Evolutionary conservation across 805 yeast genomes (phyloP).

Genomic region (Saccharomycopsis guyanensis): DNA sequence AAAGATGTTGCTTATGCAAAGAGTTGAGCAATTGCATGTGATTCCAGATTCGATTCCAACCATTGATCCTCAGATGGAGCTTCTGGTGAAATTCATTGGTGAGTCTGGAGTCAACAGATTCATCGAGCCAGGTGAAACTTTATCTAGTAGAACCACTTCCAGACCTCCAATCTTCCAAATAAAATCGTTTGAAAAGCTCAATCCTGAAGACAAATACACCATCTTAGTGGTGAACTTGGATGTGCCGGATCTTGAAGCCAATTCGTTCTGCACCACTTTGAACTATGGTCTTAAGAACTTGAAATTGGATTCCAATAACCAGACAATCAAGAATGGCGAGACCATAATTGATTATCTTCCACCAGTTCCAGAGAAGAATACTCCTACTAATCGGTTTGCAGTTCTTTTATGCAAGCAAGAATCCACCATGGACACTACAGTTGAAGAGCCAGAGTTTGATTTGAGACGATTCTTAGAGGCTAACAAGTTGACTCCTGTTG

Average conservation of each 20-base stretch:
- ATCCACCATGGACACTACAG: conserved; percentile 23
- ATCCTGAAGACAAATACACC: conserved; percentile 55
- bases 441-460: conserved; percentile 44
- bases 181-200: conserved; percentile 56
- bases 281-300: conserved; percentile 75
- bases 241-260: conserved; percentile 65
- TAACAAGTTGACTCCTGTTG: conserved; percentile 63
- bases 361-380: conserved; percentile 83
- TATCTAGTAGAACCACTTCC: conserved; percentile 67
- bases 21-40: conserved; percentile 75
- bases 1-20: conserved; percentile 80
- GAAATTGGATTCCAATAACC: conserved; percentile 48
- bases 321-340: conserved; percentile 41
- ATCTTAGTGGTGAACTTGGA: conserved; percentile 86
- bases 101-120: conserved; percentile 54
- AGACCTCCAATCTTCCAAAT: conserved; percentile 73
- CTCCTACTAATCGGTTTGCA: conserved; percentile 72
- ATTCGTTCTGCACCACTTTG: conserved; percentile 62
- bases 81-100: conserved; percentile 68
- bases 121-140: conserved; percentile 70
- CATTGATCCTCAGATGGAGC: conserved; percentile 69
- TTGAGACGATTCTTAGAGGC: conserved; percentile 58
- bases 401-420: conserved; percentile 86
- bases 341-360: conserved; percentile 54
- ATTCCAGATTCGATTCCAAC: conserved; percentile 95